These are phyloP conservation scores for Polygonum maritimum DNA, from an alignment of 148 eudicot species.

Conservation along the genomic window DNA sequence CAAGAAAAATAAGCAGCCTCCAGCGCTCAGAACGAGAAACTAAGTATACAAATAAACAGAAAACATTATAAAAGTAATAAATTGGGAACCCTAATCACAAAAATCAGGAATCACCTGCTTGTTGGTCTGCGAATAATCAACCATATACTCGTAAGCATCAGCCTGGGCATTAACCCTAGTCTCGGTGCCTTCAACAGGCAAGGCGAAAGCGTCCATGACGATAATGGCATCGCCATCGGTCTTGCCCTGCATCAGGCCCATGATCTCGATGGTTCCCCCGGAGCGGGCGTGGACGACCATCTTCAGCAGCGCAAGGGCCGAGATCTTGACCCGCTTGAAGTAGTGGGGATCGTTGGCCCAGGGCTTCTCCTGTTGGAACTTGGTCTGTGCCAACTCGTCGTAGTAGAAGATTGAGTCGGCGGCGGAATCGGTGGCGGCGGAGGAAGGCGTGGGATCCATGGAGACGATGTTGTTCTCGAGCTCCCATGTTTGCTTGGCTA, in stretches of 20 bases:
- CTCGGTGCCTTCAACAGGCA: constrained; percentile 93
- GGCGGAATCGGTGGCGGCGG: constrained; percentile 44
- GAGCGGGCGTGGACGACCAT: constrained; percentile 97
- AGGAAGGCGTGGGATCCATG: constrained; percentile 26
- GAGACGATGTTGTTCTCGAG: constrained; percentile 70
- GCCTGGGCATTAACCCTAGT: constrained; percentile 99
- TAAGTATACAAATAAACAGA: no score
- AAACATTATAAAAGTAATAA: no score
- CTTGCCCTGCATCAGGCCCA: constrained; percentile 98
- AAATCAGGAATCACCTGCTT: constrained; percentile 43
- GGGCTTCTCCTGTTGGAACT: constrained; percentile 72
- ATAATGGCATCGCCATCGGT: constrained; percentile 85
- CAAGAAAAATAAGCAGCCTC: no score
- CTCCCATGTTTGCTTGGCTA: constrained; percentile 87
- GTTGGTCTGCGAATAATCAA: constrained; percentile 82
- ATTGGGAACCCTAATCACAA: not conserved
- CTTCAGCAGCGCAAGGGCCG: constrained; percentile 85
- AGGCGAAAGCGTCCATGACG: constrained; percentile 93
- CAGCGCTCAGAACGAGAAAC: no score
- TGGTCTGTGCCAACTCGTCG: constrained; percentile 66
- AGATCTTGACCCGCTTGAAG: constrained; percentile 83
- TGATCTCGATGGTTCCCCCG: constrained; percentile 81
- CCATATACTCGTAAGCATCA: constrained; percentile 97
- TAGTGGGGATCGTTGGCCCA: constrained; percentile 80
- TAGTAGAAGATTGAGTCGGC: constrained; percentile 75